Conservation (phyloP, 768 basidiomycete genomes). For the Tulasnella sp. region DNA sequence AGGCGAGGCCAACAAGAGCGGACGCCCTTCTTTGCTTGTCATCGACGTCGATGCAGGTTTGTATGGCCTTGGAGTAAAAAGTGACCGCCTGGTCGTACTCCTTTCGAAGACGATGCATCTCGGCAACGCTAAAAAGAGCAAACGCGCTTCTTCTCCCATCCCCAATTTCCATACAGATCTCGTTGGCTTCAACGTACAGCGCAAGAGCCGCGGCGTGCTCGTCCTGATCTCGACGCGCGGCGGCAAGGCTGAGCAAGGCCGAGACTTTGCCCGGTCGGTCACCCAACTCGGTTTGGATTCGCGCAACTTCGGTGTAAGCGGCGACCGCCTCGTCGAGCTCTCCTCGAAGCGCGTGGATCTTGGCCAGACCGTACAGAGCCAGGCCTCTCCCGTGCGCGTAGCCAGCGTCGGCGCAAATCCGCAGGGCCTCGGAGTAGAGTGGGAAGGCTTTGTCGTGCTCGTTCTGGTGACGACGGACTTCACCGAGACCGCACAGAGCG, state of each 20-base stretch:
- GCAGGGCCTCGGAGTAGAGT: background rate
- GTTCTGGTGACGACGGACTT: background rate
- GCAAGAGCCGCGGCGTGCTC: too few species aligned
- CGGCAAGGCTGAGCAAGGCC: too few species aligned
- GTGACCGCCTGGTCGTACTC: background rate
- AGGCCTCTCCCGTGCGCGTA: background rate
- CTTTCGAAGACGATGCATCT: background rate
- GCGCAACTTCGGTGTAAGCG: too few species aligned
- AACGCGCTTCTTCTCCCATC: too few species aligned
- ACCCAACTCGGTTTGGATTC: too few species aligned
- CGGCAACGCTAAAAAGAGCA: too few species aligned
- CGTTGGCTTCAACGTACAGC: too few species aligned
- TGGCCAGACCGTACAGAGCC: background rate
- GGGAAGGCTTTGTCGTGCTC: background rate
- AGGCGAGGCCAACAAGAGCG: background rate
- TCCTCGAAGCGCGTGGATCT: too few species aligned
- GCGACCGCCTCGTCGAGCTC: too few species aligned
- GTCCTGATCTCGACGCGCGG: too few species aligned
- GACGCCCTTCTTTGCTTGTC: background rate
- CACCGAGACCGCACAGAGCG: background rate
- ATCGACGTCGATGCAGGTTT: background rate
- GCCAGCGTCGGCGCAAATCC: background rate
- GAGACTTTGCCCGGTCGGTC: too few species aligned
- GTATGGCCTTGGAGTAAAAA: background rate
- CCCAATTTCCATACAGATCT: too few species aligned